Evolutionary conservation across 179 eudicot genomes (phyloP), one percentile per base, ranked within the genome.

Genomic region (Spergularia azorica): DNA sequence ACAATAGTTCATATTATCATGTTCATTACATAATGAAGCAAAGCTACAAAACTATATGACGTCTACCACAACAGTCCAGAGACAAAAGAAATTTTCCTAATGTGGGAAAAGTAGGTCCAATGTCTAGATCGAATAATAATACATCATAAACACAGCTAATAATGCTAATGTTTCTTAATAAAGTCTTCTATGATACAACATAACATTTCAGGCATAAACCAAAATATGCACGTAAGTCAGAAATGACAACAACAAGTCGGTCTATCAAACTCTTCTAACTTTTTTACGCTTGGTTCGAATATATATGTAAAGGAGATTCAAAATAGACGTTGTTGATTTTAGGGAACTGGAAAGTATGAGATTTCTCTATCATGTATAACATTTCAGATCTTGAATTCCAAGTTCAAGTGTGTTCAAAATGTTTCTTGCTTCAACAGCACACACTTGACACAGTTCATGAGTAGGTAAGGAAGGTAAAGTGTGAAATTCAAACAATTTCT

Each of bases 401-500:
- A 57, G 41, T 17, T 76, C 41, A 36, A 63, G 52, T 16, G 57
- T 57, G 69, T 38, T 43, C 20, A 56, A 3, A 2, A 60, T 51
- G 38, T 15, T 72, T 14, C 38, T 60, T 46, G 66, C 67, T 72
- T 73, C 13, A 43, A 26, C 43, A 77, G 64, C 56, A 12, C 10
- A 64, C 70, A 69, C 72, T 63, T 26, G 32, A 26, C 32, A 26
- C 21, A 21, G 2, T 26, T 78, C 74, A 78, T 3, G 61, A 63
- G 48, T 71, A 74, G 81, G 85, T 78, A 59, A 74, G 70, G 18
- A 77, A n/a, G 81, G 63, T 74, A 14, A 64, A 73, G 77, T 73
- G 76, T 77, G 58, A 63, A 46, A 63, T 69, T 77, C 77, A 82
- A 78, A 70, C 79, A 71, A 57, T 70, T 62, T 77, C 68, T 41